Percentiles rank a stretch among this genome's conserved stretches.
Conservation (phyloP, 2,329 filamentous ascomycete genomes). For the Paecilomyces variotii region DNA sequence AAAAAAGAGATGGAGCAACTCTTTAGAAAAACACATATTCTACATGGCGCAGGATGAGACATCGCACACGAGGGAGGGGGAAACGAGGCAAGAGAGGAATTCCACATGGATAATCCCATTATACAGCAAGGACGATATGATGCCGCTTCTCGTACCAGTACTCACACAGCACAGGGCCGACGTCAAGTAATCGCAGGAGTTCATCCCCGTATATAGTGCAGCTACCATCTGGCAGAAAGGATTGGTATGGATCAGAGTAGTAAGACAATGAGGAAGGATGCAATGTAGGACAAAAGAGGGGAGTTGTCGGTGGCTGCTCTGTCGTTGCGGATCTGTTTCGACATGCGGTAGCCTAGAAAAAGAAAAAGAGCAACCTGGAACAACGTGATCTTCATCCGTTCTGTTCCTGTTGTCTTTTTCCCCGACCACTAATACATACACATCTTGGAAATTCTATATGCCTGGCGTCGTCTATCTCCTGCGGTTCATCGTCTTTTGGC, state of each 20-base stretch:
- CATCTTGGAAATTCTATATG: background rate
- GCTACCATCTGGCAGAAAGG: background rate
- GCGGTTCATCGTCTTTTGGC: constrained; percentile 79
- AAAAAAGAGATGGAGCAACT: background rate
- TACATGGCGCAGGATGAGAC: background rate
- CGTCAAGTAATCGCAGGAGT: background rate
- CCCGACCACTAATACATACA: background rate
- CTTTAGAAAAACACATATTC: background rate
- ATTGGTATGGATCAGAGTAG: background rate
- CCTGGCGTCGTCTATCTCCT: constrained; percentile 54
- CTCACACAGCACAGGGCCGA: background rate
- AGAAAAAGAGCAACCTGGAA: background rate
- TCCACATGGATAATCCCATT: background rate
- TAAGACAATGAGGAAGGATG: background rate
- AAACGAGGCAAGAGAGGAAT: background rate
- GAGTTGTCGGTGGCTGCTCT: background rate
- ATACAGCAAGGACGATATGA: background rate
- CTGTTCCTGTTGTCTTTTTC: background rate
- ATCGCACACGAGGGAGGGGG: too few species aligned
- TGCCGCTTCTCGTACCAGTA: background rate
- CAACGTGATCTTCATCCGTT: background rate
- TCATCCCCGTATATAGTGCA: background rate
- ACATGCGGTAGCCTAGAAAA: background rate
- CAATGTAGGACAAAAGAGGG: background rate
- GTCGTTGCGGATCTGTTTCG: background rate